A percentile compares a stretch with the other conserved stretches of the same genome.
These are phyloP conservation scores for Cyclotella choctawhatcheeana DNA, from an alignment of 108 stramenopile species.

Conservation along the genomic window DNA sequence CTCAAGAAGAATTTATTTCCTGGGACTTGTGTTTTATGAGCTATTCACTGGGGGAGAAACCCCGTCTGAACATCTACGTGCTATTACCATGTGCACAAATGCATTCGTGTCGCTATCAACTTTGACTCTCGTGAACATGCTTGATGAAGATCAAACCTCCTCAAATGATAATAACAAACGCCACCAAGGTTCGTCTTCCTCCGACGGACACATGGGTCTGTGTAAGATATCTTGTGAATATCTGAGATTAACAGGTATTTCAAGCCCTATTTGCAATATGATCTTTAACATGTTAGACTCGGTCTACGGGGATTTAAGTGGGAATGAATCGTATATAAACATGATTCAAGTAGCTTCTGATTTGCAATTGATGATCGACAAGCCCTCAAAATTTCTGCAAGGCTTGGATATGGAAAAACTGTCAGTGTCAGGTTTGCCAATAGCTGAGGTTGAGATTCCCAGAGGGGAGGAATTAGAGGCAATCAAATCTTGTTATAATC, in stretches of 20 bases:
- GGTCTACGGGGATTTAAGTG: not conserved
- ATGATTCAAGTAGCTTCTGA: not conserved
- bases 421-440: not conserved
- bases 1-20: not conserved
- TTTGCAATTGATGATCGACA: conserved; percentile 7
- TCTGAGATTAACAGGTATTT: not conserved
- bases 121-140: not conserved
- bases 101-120: not conserved
- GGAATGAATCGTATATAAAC: not conserved
- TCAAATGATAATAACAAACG: conserved; percentile 5
- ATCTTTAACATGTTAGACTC: conserved; percentile 4
- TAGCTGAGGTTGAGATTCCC: not conserved
- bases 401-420: not conserved
- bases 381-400: not conserved
- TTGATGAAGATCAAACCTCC: not conserved
- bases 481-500: not conserved
- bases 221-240: not conserved
- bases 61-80: not conserved
- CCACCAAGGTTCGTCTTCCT: not conserved
- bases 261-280: conserved; percentile 1
- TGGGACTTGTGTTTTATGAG: not conserved
- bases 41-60: not conserved
- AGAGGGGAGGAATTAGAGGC: not conserved
- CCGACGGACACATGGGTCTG: not conserved
- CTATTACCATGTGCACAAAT: not conserved